These are phyloP conservation scores for Parsonsia alboflavescens DNA, from an alignment of 257 asterid genomes.

Conservation along the genomic window DNA sequence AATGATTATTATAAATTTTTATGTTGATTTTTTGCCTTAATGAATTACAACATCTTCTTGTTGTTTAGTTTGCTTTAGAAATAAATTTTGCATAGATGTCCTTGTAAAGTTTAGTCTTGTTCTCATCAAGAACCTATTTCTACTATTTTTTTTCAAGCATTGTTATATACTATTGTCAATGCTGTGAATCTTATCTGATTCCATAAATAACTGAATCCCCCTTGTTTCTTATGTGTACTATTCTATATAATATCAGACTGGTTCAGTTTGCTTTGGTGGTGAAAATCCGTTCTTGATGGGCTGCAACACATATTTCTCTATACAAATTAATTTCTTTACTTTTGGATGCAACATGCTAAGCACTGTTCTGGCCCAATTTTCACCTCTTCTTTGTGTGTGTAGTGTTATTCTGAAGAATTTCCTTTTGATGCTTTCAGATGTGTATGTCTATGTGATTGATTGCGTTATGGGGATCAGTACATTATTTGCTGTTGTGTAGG, in stretches of 20 bases:
- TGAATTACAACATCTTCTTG: neutral
- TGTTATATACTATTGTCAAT: neutral
- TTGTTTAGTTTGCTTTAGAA: neutral
- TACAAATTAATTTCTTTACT: neutral
- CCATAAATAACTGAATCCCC: neutral
- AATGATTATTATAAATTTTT: neutral
- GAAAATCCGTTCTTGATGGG: neutral
- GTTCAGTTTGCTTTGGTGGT: neutral
- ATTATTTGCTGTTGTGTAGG: neutral
- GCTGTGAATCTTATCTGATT: neutral
- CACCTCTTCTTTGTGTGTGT: neutral
- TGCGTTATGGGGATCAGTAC: neutral
- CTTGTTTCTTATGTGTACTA: neutral
- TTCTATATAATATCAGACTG: neutral
- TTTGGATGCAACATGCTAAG: neutral
- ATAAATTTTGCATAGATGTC: neutral
- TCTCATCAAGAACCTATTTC: neutral
- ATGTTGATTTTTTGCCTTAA: neutral
- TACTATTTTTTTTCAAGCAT: neutral
- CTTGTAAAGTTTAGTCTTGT: neutral
- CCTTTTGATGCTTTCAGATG: neutral
- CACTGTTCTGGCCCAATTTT: neutral
- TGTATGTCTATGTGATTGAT: neutral
- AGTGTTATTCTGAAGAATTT: neutral
- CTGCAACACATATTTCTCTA: neutral